A percentile compares a stretch with the other conserved stretches of the same genome.
Conservation (phyloP, 495 filamentous ascomycete species). For the Aspergillus avenaceus region DNA sequence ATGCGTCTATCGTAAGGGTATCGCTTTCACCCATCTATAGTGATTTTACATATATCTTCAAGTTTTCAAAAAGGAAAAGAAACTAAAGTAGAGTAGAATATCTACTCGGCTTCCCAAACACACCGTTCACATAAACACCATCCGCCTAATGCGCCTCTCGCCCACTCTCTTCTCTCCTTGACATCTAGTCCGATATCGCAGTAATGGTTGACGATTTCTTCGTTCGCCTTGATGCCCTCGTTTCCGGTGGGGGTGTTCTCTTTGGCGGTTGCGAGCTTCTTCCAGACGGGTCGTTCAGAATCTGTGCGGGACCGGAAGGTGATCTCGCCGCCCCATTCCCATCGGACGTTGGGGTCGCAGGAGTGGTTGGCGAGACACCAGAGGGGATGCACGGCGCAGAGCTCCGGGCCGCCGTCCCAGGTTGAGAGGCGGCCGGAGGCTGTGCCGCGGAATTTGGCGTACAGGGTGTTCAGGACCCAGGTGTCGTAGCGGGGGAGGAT, state of each 20-base stretch:
- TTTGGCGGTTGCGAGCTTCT: constrained; percentile 19
- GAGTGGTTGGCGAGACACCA: constrained; percentile 88
- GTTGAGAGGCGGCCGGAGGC: constrained; percentile 76
- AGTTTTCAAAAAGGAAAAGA: neutral
- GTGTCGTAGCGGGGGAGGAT: constrained; percentile 62
- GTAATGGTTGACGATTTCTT: constrained; percentile 91
- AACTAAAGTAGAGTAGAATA: no score
- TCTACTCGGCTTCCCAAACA: constrained; percentile 47
- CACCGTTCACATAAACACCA: constrained; percentile 81
- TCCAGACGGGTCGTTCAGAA: constrained; percentile 45
- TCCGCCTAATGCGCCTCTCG: constrained; percentile 76
- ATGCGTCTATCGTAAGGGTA: neutral
- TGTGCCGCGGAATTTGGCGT: constrained; percentile 88
- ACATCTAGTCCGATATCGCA: constrained; percentile 81
- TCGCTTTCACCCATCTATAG: neutral
- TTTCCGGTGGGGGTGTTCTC: constrained; percentile 7
- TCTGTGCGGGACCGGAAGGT: constrained; percentile 51
- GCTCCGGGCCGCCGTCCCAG: constrained; percentile 70
- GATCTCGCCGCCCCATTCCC: constrained; percentile 91
- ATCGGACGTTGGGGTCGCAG: constrained; percentile 88
- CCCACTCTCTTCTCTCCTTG: constrained; percentile 82
- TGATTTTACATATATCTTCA: neutral
- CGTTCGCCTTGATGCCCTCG: constrained; percentile 63
- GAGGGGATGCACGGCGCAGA: constrained; percentile 71
- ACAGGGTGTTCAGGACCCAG: constrained; percentile 94